Conservation (phyloP, 345 rosid genomes). For the Murraya paniculata region DNA sequence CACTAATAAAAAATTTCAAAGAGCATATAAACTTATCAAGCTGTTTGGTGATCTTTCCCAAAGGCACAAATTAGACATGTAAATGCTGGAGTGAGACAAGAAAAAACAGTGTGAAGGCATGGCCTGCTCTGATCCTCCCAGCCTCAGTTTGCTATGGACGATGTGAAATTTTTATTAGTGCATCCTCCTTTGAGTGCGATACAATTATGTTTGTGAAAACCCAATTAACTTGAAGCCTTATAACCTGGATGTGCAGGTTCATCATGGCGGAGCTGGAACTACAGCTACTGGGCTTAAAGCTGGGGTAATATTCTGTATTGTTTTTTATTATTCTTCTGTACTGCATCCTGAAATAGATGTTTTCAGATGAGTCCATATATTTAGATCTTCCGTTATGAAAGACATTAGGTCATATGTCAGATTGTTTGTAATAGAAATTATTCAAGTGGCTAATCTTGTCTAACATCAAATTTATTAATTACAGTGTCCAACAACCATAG, state of each 20-base stretch:
- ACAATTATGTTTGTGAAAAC: slow-evolving; percentile 1
- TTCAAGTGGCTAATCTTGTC: background rate
- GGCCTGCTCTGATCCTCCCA: background rate
- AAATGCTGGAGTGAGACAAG: background rate
- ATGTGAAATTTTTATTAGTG: background rate
- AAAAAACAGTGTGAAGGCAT: background rate
- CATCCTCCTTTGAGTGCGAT: slow-evolving; percentile 2
- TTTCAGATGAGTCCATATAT: background rate
- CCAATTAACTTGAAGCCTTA: slow-evolving; percentile 7
- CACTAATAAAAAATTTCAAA: background rate
- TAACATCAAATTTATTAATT: slow-evolving; percentile 19
- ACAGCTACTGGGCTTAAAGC: slow-evolving; percentile 94
- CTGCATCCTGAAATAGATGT: background rate
- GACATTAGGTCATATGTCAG: background rate
- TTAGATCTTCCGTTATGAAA: background rate
- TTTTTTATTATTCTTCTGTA: background rate
- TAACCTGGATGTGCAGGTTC: slow-evolving; percentile 55
- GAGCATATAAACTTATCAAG: background rate
- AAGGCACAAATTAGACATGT: background rate
- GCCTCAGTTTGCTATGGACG: background rate
- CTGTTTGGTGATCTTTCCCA: background rate
- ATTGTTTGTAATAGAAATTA: slow-evolving; percentile 3
- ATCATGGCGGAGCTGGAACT: slow-evolving; percentile 99
- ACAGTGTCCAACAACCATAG: slow-evolving; percentile 95
- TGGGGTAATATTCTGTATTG: slow-evolving; percentile 54